These are phyloP conservation scores for Dictyophora rubrovolvata DNA, from an alignment of 768 basidiomycete genomes.

Conservation along the genomic window DNA sequence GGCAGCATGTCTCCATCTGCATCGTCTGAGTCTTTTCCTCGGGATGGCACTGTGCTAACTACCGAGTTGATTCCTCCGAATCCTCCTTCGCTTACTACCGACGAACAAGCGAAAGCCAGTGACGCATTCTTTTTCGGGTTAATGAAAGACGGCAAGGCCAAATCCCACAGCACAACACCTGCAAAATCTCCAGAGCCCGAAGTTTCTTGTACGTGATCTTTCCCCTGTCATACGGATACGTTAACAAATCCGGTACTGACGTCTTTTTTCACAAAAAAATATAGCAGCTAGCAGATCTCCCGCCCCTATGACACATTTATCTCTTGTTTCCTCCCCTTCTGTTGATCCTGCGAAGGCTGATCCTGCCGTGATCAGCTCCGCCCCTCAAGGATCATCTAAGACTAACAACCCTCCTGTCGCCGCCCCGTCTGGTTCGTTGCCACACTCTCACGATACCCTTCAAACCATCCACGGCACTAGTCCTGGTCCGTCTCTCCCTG, in stretches of 20 bases:
- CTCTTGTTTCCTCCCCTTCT: background rate
- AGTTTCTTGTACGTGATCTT: background rate
- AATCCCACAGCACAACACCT: background rate
- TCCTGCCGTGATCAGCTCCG: background rate
- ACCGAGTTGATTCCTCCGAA: background rate
- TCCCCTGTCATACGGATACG: background rate
- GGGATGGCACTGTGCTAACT: background rate
- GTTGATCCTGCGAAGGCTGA: background rate
- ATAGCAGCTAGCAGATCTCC: background rate
- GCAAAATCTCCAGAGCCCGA: background rate
- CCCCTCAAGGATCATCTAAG: background rate
- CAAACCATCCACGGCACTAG: background rate
- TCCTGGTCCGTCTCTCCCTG: background rate
- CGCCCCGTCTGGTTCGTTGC: background rate
- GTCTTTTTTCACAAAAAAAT: background rate
- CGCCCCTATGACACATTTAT: background rate
- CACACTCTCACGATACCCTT: slow-evolving; percentile 31
- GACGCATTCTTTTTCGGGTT: slow-evolving; percentile 8
- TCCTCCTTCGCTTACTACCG: background rate
- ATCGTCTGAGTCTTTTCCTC: background rate
- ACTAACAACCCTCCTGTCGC: background rate
- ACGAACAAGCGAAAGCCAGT: slow-evolving; percentile 8
- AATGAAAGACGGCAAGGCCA: slow-evolving; percentile 7
- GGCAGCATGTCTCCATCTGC: background rate
- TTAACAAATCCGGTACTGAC: background rate